Base-by-base conservation (phyloP, 2,329 filamentous ascomycete species). In the Calonectria multiphialidica region DNA sequence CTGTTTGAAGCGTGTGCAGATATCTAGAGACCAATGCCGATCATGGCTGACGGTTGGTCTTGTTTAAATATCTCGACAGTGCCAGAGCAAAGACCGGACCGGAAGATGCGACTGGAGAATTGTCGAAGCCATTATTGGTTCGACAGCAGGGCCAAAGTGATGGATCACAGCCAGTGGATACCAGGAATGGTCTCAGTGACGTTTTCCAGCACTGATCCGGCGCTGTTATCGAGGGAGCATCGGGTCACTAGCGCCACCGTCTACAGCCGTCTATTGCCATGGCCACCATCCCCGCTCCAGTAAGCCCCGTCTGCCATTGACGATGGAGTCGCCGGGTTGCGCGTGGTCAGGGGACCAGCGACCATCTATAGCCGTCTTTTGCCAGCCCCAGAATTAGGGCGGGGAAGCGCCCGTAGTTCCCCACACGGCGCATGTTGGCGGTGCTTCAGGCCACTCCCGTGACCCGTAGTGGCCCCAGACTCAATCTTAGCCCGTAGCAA, bases 361-460 rank as follows among this genome's bases (percentile, higher is more conserved):
- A 15, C 71, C 67, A 70, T 72, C 71, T 70, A 67, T 42, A 67
- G 33, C 71, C 71, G 62, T 72, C 71, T 71, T 70, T 45, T 69
- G 47, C 57, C 61, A 67, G 55, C 47, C 62, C 50, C 37, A 37
- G 55, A 66, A 23, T 66, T 50, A 16, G 12, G 45, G 66, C 49
- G 67, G 71, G 71, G 70, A 64, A 72, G n/a, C 28, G 18, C 12
- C 18, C 33, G 8, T 45, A 45, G 30, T 10, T 66, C 63, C 63
- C 45, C 63, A 44, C 63, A 57, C 15, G 42, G 42, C 42, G 61
- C 49, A 33, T 33, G 15, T 30, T 16, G 25, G 37, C 33, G 10
- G 25, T 33, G 30, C 28, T 59, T 28, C 21, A 59, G 53, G 33
- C 53, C 35, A 59, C 53, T 59, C 53, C 33, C 53, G 53, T 59